These are phyloP conservation scores for Russula ochroleuca DNA, from an alignment of 768 basidiomycete species.

Conservation along the genomic window DNA sequence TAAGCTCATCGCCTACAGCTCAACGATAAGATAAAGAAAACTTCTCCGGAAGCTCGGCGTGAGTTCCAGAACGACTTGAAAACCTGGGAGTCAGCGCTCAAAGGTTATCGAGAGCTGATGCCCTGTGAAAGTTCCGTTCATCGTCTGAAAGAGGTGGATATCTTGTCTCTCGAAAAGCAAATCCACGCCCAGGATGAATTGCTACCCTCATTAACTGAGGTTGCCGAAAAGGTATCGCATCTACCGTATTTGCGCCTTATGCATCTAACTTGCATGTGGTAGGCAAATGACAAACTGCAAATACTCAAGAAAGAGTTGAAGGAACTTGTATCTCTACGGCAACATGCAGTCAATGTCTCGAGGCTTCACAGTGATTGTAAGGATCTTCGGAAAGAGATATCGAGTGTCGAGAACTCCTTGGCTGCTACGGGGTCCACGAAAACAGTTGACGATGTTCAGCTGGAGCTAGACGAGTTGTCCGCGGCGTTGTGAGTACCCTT, in stretches of 20 bases:
- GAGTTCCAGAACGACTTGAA: slow-evolving; percentile 45
- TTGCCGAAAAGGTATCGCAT: slow-evolving; percentile 58
- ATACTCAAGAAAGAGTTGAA: slow-evolving; percentile 54
- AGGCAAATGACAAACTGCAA: slow-evolving; percentile 54
- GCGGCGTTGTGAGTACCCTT: slow-evolving; percentile 56
- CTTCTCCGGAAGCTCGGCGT: slow-evolving; percentile 45
- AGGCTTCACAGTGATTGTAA: slow-evolving; percentile 58
- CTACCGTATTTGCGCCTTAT: background rate
- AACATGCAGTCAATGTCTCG: slow-evolving; percentile 54
- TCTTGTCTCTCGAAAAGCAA: slow-evolving; percentile 60
- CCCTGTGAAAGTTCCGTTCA: slow-evolving; percentile 53
- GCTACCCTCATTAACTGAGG: slow-evolving; percentile 47
- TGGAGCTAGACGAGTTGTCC: slow-evolving; percentile 60
- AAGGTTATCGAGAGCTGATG: slow-evolving; percentile 52
- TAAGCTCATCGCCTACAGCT: slow-evolving; percentile 43
- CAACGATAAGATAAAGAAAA: slow-evolving; percentile 54
- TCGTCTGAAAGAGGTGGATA: slow-evolving; percentile 54
- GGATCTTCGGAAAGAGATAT: slow-evolving; percentile 56
- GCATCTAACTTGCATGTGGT: slow-evolving; percentile 13
- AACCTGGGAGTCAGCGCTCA: slow-evolving; percentile 59
- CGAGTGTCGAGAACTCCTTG: slow-evolving; percentile 63
- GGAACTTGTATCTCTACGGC: slow-evolving; percentile 56
- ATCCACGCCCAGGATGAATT: slow-evolving; percentile 54
- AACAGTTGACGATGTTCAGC: slow-evolving; percentile 83
- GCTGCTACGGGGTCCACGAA: slow-evolving; percentile 67